Evolutionary conservation across 129 eudicot genomes (phyloP).

Genomic region (Artemisia argyi): DNA sequence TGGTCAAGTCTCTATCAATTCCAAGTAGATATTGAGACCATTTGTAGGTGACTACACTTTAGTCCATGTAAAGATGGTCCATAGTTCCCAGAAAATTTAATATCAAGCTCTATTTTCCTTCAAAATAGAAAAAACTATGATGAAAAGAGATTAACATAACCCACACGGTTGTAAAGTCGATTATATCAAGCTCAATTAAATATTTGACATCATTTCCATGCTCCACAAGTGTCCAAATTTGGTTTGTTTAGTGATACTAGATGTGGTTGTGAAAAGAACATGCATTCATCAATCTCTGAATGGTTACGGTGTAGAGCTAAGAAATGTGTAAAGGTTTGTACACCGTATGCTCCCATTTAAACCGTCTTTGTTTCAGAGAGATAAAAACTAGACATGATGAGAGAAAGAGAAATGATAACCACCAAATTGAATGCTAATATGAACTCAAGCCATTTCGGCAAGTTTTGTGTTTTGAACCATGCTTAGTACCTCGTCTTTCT

Average conservation of each 20-base stretch:
- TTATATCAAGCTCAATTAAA: no score
- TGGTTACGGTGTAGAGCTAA: no score
- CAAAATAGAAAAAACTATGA: no score
- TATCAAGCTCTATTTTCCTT: not conserved
- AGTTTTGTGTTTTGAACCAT: constrained; percentile 6
- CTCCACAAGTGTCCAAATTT: no score
- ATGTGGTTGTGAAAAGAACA: no score
- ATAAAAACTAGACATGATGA: not conserved
- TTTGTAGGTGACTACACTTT: constrained; percentile 12
- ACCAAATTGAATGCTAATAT: not conserved
- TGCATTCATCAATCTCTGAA: no score
- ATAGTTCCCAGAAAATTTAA: not conserved
- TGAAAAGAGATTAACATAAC: not conserved
- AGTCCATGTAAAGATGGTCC: constrained; percentile 11
- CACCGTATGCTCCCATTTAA: no score
- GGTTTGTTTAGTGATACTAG: no score
- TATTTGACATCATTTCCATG: no score
- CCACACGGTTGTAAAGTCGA: not conserved
- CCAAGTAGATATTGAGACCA: constrained; percentile 7
- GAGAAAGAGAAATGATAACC: not conserved
- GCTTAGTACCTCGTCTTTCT: constrained; percentile 17
- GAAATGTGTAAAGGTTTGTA: no score
- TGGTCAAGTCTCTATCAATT: constrained; percentile 22
- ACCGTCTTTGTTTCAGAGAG: no score
- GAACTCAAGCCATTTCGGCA: not conserved